Percentiles rank a stretch among this genome's conserved stretches.
phyloP scores from a whole-genome alignment of 2,329 filamentous ascomycete species.

The Arthroderma sp. region DNA sequence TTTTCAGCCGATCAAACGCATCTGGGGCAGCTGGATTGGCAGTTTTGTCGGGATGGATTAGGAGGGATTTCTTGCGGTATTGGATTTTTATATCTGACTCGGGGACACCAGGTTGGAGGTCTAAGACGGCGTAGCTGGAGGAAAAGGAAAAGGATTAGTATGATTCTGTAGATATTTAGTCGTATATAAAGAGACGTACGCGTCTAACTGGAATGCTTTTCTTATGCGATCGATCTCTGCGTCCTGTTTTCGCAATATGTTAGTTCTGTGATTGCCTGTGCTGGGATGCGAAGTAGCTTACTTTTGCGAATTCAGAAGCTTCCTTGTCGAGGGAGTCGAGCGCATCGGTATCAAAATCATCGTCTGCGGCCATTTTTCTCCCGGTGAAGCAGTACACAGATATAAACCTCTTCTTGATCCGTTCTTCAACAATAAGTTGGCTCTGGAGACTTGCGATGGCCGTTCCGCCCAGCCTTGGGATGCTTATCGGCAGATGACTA shows the following conservation, averaged over 20 bases:
- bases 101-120: constrained; percentile 85
- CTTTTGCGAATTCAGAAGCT: constrained; percentile 84
- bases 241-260: constrained; percentile 45
- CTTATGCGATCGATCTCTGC: constrained; percentile 91
- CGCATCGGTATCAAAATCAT: constrained; percentile 48
- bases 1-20: constrained; percentile 91
- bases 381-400: not conserved
- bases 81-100: constrained; percentile 90
- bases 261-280: not conserved
- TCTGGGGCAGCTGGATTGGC: constrained; percentile 81
- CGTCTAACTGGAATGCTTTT: constrained; percentile 70
- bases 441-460: not conserved
- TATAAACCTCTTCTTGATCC: not conserved
- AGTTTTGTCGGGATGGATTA: constrained; percentile 98
- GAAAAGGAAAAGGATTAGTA: not conserved
- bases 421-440: constrained; percentile 9
- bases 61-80: constrained; percentile 95
- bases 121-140: constrained; percentile 74
- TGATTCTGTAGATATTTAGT: not conserved
- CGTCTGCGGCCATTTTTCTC: constrained; percentile 39
- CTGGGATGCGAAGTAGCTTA: constrained; percentile 22
- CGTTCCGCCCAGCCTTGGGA: too few species aligned
- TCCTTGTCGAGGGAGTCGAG: constrained; percentile 72
- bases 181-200: constrained; percentile 32
- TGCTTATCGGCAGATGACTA: too few species aligned